Evolutionary conservation across 1,284 basidiomycete genomes (phyloP).

Genomic region (Ceratobasidium sp.): DNA sequence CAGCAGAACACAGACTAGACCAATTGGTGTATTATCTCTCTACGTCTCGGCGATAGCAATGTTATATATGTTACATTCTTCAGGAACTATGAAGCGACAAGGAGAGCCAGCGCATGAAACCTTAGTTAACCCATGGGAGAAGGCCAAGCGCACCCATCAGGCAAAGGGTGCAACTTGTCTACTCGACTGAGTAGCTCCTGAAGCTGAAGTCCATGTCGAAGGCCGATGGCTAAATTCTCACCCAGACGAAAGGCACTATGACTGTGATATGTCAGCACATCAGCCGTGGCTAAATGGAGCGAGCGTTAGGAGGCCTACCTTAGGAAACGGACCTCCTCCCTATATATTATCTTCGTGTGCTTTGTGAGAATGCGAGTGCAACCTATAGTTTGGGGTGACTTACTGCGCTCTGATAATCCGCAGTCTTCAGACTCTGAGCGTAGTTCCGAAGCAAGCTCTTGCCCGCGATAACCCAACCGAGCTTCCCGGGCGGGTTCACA

Average conservation of each 20-base stretch:
- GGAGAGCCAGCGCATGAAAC: neutral
- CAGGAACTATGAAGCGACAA: too few relatives aligned
- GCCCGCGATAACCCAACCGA: slow-evolving; percentile 23
- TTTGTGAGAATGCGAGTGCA: neutral
- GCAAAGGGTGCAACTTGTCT: slow-evolving; percentile 30
- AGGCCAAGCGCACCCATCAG: slow-evolving; percentile 27
- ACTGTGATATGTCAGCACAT: neutral
- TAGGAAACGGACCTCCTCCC: slow-evolving; percentile 33
- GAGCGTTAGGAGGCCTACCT: slow-evolving; percentile 5
- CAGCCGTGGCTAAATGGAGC: neutral
- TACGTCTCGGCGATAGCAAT: too few relatives aligned
- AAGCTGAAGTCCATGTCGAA: slow-evolving; percentile 21
- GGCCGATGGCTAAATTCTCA: slow-evolving; percentile 21
- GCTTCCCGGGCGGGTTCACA: too few relatives aligned
- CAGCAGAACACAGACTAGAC: too few relatives aligned
- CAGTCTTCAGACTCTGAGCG: slow-evolving; percentile 27
- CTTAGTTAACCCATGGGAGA: slow-evolving; percentile 11
- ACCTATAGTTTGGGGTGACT: neutral
- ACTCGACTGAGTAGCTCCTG: slow-evolving; percentile 31
- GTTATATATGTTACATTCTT: too few relatives aligned
- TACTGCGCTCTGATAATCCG: slow-evolving; percentile 24
- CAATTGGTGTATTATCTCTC: too few relatives aligned
- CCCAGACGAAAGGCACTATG: slow-evolving; percentile 32
- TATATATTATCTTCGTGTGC: slow-evolving; percentile 7
- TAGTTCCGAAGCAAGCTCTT: slow-evolving; percentile 32